These are phyloP conservation scores for Fusarium vanettenii DNA, from an alignment of 2,329 filamentous ascomycete species.

Conservation along the genomic window DNA sequence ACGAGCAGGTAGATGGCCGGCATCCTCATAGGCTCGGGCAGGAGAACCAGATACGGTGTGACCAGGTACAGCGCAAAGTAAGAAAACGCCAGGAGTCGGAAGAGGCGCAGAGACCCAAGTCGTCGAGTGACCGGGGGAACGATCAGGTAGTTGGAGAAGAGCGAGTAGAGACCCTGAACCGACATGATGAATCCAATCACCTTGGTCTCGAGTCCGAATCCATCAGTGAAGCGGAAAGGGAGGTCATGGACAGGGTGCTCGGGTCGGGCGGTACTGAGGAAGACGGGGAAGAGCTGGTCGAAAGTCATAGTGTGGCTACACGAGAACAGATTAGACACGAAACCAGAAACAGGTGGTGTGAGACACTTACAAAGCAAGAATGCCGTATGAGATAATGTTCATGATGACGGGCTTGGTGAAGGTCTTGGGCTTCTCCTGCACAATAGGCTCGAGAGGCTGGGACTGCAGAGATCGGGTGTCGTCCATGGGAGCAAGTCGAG, in stretches of 20 bases:
- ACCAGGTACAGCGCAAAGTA: conserved; percentile 91
- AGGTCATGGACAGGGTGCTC: conserved; percentile 66
- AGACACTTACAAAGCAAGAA: conserved; percentile 88
- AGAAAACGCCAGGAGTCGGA: conserved; percentile 81
- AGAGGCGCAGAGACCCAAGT: conserved; percentile 83
- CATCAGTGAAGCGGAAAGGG: conserved; percentile 90
- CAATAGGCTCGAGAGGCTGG: conserved; percentile 27
- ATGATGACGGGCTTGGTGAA: conserved; percentile 89
- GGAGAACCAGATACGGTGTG: conserved; percentile 88
- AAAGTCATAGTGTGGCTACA: conserved; percentile 96
- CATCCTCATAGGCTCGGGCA: conserved; percentile 78
- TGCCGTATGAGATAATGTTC: conserved; percentile 90
- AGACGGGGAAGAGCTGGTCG: conserved; percentile 92
- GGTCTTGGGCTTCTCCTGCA: conserved; percentile 57
- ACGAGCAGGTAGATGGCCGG: conserved; percentile 81
- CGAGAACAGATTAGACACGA: conserved; percentile 27
- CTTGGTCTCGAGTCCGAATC: conserved; percentile 85
- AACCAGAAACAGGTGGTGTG: not conserved
- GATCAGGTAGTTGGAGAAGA: conserved; percentile 85
- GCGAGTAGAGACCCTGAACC: conserved; percentile 88
- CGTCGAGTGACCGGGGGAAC: conserved; percentile 82
- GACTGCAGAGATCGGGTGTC: conserved; percentile 33
- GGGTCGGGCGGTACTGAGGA: conserved; percentile 77
- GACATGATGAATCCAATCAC: conserved; percentile 90
- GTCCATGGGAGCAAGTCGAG: conserved; percentile 53